Evolutionary conservation across 2,329 filamentous ascomycete genomes (phyloP), one percentile per base, ranked within the genome.

Genomic region (Fusarium heterosporum): DNA sequence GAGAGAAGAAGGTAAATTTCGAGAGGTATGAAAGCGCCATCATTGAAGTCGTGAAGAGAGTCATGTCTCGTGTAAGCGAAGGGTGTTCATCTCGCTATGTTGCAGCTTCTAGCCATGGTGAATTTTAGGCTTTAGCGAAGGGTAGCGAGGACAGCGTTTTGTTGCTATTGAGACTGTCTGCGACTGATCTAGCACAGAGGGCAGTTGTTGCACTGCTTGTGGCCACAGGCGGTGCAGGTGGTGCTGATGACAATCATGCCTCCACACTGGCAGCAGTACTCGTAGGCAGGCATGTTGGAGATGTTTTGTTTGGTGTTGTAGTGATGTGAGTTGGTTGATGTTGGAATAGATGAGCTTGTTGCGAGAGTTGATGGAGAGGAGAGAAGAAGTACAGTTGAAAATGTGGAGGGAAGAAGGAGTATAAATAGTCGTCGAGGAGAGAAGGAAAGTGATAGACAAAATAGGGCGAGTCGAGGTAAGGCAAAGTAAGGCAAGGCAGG

Each of bases 241-340:
- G 78, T 83, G 81, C 83, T 85, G 78, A 86, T 86, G 78, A 85
- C 84, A 69, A 86, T 84, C 77, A 85, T 83, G 77, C 80, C 77
- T 70, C 82, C 82, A 78, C 84, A 86, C 72, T 84, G 76, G 81
- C 84, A 85, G 81, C 84, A 86, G 77, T 84, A 83, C 70, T 82
- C 81, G 69, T 80, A 82, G 70, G 78, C 77, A 73, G 80, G 78
- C 81, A 82, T 82, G 48, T 69, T 74, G 72, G 10, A 29, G 26
- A 14, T 52, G 29, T 45, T 22, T 22, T 19, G n/a, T 26, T 60
- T 62, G 40, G 43, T 47, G 34, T 63, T 61, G 43, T 39, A 49
- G 36, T 58, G 45, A 29, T 41, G 26, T 42, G 40, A 40, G 43
- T 49, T 34, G 45, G 55, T 28, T 12, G 13, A 29, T 43, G 32